Base-by-base conservation (phyloP, 2,329 filamentous ascomycete genomes). In the Sclerotinia nivalis region DNA sequence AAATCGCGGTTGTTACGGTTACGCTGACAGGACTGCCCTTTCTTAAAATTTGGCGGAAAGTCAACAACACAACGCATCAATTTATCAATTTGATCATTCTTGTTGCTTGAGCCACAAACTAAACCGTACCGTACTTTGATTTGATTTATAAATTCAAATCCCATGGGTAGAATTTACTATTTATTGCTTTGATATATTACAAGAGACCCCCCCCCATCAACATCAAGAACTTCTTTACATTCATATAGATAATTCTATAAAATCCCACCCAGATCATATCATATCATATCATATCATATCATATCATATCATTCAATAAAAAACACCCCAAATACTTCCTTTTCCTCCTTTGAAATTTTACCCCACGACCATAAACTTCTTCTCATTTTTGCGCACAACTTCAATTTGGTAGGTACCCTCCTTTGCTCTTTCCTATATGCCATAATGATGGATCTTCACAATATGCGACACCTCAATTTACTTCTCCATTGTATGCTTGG, bases 381-480 rank as follows among this genome's bases (percentile, higher is more conserved):
- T 49, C 47, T 69, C 49, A 37, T 31, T 55, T 56, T 56, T 60
- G 54, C 61, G 43, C 28, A 58, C 45, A 66, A 69, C 22, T 69
- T 55, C 55, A 54, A 31, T 43, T 28, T 50, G 50, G 67, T 69
- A 69, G 59, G 67, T 56, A 25, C 12, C 15, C 18, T 61, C 31
- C 37, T 43, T 55, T 70, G 67, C 60, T 56, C 59, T 52, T 68
- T 68, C 55, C 62, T 58, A 54, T 37, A 3, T 43, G 50, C 50
- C 8, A 37, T n/a, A 22, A 55, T 45, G 15, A 66, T 66, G 25
- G 12, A 31, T 15, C 37, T 40, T 22, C 0, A 58, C 5, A 22
- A 54, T 54, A n/a, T 56, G 68, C 61, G 40, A 56, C 52, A 2
- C n/a, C 49, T 70, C 40, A 72, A 72, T 72, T 73, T 73, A 47